These are phyloP conservation scores for Pseudotsuga menziesii DNA, from an alignment of 75 land plant species.

Conservation along the genomic window DNA sequence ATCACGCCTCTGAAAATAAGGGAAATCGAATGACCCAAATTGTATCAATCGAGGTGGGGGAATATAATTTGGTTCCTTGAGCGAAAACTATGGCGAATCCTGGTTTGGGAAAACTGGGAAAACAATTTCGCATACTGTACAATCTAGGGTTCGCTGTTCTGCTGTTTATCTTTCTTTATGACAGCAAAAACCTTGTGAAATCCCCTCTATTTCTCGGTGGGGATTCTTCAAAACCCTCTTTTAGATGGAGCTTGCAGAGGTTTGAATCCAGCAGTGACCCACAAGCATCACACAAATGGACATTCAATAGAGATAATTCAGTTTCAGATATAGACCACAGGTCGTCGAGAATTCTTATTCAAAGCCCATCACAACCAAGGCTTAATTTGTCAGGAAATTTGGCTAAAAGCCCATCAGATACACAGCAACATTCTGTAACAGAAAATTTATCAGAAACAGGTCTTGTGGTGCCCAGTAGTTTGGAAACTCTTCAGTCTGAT, in stretches of 20 bases:
- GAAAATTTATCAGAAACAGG: not conserved
- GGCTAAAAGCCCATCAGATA: not conserved
- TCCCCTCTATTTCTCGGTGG: not conserved
- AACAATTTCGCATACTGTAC: not conserved
- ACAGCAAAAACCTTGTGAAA: not conserved
- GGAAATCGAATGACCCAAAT: too few relatives aligned
- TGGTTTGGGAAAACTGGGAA: not conserved
- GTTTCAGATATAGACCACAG: not conserved
- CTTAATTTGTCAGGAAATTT: not conserved
- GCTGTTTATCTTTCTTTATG: constrained; percentile 2
- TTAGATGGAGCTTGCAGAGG: too few relatives aligned
- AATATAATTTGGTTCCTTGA: too few relatives aligned
- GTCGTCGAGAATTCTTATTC: not conserved
- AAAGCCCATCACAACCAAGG: not conserved
- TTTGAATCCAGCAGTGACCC: too few relatives aligned
- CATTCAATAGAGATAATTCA: not conserved
- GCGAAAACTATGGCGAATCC: constrained; percentile 2
- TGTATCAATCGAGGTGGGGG: too few relatives aligned
- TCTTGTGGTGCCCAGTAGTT: not conserved
- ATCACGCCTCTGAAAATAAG: too few relatives aligned
- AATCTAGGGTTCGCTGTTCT: constrained; percentile 7
- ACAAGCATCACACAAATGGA: not conserved
- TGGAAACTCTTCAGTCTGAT: constrained; percentile 1
- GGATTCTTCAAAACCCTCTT: too few relatives aligned
- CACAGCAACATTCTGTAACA: not conserved